phyloP scores from a whole-genome alignment of 176 grass and related monocot genomes.

The Tillandsia leiboldiana region DNA sequence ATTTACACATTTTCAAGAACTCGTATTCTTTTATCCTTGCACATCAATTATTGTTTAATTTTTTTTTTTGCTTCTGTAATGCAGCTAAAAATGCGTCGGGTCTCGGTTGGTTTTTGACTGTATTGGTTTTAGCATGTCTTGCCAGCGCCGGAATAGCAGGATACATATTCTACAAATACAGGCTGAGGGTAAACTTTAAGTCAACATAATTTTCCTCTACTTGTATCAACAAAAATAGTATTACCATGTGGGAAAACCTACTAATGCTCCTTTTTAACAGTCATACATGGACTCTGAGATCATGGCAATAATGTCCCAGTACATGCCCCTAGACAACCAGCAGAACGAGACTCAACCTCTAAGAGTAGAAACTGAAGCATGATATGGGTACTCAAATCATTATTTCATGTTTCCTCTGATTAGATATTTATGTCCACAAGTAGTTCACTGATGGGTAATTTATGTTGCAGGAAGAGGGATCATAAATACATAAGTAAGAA shows the following conservation, averaged over 20 bases:
- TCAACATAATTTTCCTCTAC: background rate
- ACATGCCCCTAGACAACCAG: constrained; percentile 73
- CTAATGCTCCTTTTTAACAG: constrained; percentile 22
- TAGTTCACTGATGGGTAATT: background rate
- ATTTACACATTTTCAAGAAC: background rate
- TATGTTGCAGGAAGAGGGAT: constrained; percentile 4
- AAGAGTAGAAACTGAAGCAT: constrained; percentile 37
- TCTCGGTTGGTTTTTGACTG: constrained; percentile 34
- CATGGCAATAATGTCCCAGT: constrained; percentile 84
- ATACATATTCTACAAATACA: constrained; percentile 88
- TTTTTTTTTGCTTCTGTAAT: background rate
- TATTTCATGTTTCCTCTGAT: background rate
- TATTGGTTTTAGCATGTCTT: constrained; percentile 54
- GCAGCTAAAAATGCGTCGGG: constrained; percentile 47
- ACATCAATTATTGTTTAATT: background rate
- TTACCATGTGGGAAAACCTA: background rate
- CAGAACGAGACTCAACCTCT: constrained; percentile 44
- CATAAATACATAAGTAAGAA: background rate
- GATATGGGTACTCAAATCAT: background rate
- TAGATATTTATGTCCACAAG: background rate
- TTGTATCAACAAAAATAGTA: background rate
- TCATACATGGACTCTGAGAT: constrained; percentile 84
- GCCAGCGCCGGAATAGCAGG: constrained; percentile 35
- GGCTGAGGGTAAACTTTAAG: constrained; percentile 45
- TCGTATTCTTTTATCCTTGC: background rate